A percentile compares a stretch with the other conserved stretches of the same genome.
phyloP scores from a whole-genome alignment of 2,329 filamentous ascomycete species.

The Aspergillus neoniger region DNA sequence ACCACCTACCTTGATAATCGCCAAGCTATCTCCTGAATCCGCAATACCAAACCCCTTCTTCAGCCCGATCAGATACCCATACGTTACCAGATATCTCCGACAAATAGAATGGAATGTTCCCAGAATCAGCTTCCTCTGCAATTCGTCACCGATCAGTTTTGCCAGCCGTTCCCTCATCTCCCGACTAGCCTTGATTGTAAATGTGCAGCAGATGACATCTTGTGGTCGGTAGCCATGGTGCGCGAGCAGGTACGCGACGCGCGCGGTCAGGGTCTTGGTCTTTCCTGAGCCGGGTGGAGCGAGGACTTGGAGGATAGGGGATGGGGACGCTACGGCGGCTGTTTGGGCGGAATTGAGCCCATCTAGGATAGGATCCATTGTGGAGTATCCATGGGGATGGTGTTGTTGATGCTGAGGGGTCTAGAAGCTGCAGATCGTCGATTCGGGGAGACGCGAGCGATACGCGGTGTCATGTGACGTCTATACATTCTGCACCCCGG shows the following conservation, averaged over 20 bases:
- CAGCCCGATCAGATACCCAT: slow-evolving; percentile 82
- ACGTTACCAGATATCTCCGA: slow-evolving; percentile 77
- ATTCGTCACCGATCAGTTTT: slow-evolving; percentile 73
- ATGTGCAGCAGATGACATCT: slow-evolving; percentile 93
- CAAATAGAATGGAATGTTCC: slow-evolving; percentile 96
- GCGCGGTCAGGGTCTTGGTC: slow-evolving; percentile 90
- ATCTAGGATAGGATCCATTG: slow-evolving; percentile 53
- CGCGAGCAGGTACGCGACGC: slow-evolving; percentile 84
- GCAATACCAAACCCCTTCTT: slow-evolving; percentile 86
- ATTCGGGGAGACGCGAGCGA: neutral
- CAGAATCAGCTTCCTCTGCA: slow-evolving; percentile 75
- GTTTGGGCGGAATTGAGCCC: slow-evolving; percentile 67
- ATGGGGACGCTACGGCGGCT: slow-evolving; percentile 64
- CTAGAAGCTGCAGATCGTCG: neutral
- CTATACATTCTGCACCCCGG: neutral
- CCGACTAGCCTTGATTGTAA: slow-evolving; percentile 89
- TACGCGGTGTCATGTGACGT: slow-evolving; percentile 1
- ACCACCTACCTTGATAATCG: slow-evolving; percentile 64
- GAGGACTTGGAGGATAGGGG: slow-evolving; percentile 62
- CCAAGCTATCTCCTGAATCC: slow-evolving; percentile 76
- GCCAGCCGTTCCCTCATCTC: slow-evolving; percentile 93
- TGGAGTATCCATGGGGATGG: neutral
- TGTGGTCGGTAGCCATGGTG: slow-evolving; percentile 71
- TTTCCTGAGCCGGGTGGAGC: slow-evolving; percentile 75
- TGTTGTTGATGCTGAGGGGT: neutral